Evolutionary conservation across 768 basidiomycete species (phyloP).

Genomic region (Psilocybe azurescens): DNA sequence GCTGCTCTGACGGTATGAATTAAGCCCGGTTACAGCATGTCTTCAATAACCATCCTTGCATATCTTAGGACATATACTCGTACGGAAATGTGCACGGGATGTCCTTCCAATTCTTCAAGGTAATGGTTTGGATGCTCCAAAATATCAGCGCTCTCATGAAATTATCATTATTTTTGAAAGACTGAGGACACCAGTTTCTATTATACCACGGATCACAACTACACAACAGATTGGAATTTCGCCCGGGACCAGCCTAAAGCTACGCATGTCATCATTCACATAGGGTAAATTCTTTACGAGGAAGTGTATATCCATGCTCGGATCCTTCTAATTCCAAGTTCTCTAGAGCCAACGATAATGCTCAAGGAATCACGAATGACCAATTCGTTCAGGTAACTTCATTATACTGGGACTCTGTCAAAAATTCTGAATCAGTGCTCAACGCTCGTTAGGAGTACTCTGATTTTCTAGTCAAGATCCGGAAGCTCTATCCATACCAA

Average conservation of each 20-base stretch:
- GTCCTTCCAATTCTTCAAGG: constrained; percentile 56
- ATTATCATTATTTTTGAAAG: constrained; percentile 26
- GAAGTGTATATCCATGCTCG: not conserved
- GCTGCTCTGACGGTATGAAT: constrained; percentile 47
- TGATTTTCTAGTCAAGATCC: constrained; percentile 47
- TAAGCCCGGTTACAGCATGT: not conserved
- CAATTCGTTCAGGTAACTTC: constrained; percentile 44
- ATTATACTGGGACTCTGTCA: not conserved
- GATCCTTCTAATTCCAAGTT: not conserved
- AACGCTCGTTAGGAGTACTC: constrained; percentile 45
- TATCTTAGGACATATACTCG: constrained; percentile 49
- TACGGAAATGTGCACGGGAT: constrained; percentile 57
- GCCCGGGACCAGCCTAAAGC: constrained; percentile 46
- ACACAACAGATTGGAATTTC: constrained; percentile 64
- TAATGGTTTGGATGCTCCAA: constrained; percentile 21
- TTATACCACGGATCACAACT: constrained; percentile 61
- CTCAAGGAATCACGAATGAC: constrained; percentile 50
- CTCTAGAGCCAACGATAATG: constrained; percentile 56
- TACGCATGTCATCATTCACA: constrained; percentile 59
- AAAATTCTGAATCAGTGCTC: not conserved
- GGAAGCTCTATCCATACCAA: constrained; percentile 47
- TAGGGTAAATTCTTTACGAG: constrained; percentile 41
- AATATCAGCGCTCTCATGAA: not conserved
- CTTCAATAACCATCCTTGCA: not conserved
- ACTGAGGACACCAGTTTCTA: constrained; percentile 62